Base-by-base conservation (phyloP, 257 asterid species). In the Scutellaria baicalensis region DNA sequence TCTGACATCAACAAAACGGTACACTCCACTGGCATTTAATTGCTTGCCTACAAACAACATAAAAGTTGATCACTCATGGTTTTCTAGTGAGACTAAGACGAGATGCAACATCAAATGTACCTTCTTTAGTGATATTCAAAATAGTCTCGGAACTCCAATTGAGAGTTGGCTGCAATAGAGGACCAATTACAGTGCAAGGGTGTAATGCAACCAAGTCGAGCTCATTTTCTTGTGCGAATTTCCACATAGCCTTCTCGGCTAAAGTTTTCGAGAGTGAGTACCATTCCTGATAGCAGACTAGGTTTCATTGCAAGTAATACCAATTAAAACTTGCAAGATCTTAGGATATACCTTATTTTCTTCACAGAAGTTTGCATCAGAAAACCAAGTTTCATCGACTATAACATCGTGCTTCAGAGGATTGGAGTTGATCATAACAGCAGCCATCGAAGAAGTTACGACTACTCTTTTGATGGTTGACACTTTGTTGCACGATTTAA, bases 161-260 rank as follows among this genome's bases (percentile, higher is more conserved):
- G 68, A 81, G 83, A 60, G 84, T 57, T 62, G 90, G 89, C 68
- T 89, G 96, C 69, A 89, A 66, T 2, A 72, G 64, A 57, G 92
- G 96, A 58, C 92, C 92, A 18, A 87, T 40, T 17, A 83, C 89
- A 8, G 38, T 60, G 60, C 92, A 87, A 0, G 96, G 92, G 73
- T 85, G 84, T 3, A 89, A 40, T 0, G 83, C 71, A 5, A 89
- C 82, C 78, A 89, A 9, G 56, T 85, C 87, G 45, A 89, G 75
- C 31, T 66, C 84, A 42, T 89, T 76, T 71, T 80, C 83, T 68
- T 79, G 67, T 5, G 80, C 71, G 38, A 85, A 85, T 42, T 80
- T 71, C 90, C 83, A 71, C 10, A 93, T 84, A 57, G 84, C 94
- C 45, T 68, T 74, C 84, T 89, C 75, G 2, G 96, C 96, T 80